Evolutionary conservation across 2,329 filamentous ascomycete genomes (phyloP).

Genomic region (Alternaria consortialis): DNA sequence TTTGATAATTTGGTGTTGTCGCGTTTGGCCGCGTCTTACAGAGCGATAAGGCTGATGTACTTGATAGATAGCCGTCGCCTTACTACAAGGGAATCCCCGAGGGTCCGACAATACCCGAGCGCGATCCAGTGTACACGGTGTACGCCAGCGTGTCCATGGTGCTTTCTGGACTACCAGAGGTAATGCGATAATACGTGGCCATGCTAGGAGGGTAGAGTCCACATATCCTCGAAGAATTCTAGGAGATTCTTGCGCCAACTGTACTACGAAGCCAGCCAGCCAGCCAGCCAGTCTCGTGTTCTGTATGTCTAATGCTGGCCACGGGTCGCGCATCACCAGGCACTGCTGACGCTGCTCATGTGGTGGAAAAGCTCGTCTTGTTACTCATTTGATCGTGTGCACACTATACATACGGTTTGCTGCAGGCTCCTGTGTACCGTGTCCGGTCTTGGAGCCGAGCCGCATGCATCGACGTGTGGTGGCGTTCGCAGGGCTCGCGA

Average conservation of each 20-base stretch:
- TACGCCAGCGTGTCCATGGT: constrained; percentile 6
- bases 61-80: constrained; percentile 24
- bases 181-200: constrained; percentile 4
- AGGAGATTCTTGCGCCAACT: constrained; percentile 1
- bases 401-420: constrained; percentile 3
- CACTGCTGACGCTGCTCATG: constrained; percentile 8
- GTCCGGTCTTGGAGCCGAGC: constrained; percentile 13
- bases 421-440: constrained; percentile 10
- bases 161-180: constrained; percentile 8
- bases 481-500: constrained; percentile 8
- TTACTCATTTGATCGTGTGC: constrained; percentile 1
- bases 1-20: constrained; percentile 31
- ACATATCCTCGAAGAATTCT: constrained; percentile 1
- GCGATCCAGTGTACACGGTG: constrained; percentile 7
- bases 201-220: not conserved
- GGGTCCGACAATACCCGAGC: constrained; percentile 26
- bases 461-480: constrained; percentile 13
- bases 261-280: constrained; percentile 4
- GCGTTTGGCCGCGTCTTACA: constrained; percentile 16
- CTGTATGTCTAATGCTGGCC: constrained; percentile 7
- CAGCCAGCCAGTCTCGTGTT: constrained; percentile 12
- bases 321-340: constrained; percentile 1
- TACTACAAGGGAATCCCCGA: constrained; percentile 4
- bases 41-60: constrained; percentile 24
- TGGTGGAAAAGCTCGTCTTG: not conserved